A percentile compares a stretch with the other conserved stretches of the same genome.
Evolutionary conservation across 2,329 filamentous ascomycete species (phyloP).

Genomic region (Nannizziopsis arthrosporioides): DNA sequence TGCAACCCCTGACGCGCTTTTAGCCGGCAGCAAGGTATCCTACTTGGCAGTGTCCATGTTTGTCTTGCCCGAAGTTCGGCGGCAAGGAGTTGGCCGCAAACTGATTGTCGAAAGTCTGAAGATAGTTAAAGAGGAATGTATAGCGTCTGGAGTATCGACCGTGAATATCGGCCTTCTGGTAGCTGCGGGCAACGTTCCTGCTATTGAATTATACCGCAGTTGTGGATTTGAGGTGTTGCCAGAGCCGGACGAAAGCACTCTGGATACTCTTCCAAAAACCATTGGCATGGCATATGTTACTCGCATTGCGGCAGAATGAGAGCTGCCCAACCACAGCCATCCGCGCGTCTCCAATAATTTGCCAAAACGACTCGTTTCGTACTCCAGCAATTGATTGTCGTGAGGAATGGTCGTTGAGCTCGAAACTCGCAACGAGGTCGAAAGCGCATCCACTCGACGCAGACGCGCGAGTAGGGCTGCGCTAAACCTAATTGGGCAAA

Average conservation of each 20-base stretch:
- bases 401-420: not conserved
- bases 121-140: constrained; percentile 12
- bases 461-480: constrained; percentile 6
- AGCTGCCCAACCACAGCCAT: not conserved
- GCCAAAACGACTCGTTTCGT: not conserved
- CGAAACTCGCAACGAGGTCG: not conserved
- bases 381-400: no score
- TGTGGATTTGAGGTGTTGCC: constrained; percentile 17
- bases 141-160: constrained; percentile 7
- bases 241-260: not conserved
- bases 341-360: not conserved
- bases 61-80: constrained; percentile 17
- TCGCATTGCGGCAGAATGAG: not conserved
- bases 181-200: constrained; percentile 13
- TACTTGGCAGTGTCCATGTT: constrained; percentile 23
- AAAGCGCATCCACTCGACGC: no score
- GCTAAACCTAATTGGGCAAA: constrained; percentile 13
- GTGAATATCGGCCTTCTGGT: constrained; percentile 17
- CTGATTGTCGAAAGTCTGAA: constrained; percentile 16
- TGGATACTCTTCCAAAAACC: not conserved
- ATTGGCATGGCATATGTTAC: constrained; percentile 8
- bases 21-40: constrained; percentile 14
- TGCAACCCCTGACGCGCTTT: constrained; percentile 1
- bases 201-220: constrained; percentile 18
- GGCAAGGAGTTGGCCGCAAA: constrained; percentile 17